These are phyloP conservation scores for Blepharisma undulans DNA, from an alignment of 169 alveolate genomes.

Conservation along the genomic window DNA sequence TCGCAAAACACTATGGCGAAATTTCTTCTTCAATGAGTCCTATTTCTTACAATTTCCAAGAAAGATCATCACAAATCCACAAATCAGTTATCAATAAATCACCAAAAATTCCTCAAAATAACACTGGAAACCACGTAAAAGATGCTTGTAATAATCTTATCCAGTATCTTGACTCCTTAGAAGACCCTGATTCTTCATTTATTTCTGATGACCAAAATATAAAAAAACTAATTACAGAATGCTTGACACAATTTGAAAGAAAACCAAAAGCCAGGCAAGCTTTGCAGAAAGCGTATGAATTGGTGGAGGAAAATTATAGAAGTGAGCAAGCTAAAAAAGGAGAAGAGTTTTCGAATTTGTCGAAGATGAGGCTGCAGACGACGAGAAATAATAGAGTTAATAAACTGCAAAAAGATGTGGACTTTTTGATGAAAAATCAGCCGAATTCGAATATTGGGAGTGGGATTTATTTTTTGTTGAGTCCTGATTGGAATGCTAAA, in stretches of 20 bases:
- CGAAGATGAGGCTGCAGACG: not conserved
- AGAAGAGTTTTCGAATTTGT: not conserved
- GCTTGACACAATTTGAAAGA: not conserved
- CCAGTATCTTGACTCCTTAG: not conserved
- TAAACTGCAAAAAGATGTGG: conserved; percentile 21
- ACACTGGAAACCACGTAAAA: not conserved
- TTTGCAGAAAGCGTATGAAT: conserved; percentile 11
- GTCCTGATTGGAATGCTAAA: conserved; percentile 8
- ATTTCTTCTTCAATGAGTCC: not conserved
- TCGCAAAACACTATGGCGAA: not conserved
- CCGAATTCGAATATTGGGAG: conserved; percentile 2
- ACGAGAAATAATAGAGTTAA: not conserved
- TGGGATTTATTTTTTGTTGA: conserved; percentile 19
- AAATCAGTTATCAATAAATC: not conserved
- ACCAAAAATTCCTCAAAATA: not conserved
- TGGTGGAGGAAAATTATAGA: conserved; percentile 15
- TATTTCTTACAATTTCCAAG: not conserved
- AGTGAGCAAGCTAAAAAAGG: conserved; percentile 26
- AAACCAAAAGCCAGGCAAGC: conserved; percentile 13
- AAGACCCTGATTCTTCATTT: not conserved
- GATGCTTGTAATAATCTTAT: conserved; percentile 17
- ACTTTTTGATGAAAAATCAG: conserved; percentile 31
- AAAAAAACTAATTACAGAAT: not conserved
- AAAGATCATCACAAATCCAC: not conserved
- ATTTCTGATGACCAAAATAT: conserved; percentile 16